Evolutionary conservation across 371 early-diverging fungal genomes (phyloP), one percentile per base, ranked within the genome.

Genomic region (Mucor irregularis): DNA sequence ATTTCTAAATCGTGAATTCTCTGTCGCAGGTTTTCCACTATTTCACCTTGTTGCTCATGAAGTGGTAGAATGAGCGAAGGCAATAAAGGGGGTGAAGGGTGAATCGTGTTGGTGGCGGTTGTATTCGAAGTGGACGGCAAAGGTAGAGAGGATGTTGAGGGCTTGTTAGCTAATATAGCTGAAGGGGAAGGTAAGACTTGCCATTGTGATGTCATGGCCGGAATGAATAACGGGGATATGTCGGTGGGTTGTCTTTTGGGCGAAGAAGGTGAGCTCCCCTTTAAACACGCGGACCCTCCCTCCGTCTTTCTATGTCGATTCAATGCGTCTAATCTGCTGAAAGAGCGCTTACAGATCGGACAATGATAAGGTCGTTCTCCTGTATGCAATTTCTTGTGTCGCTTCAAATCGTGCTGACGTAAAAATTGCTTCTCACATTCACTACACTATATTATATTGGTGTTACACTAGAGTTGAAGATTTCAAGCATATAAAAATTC

Each of bases 381-480:
- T 10, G 90, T 88, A 56, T 91, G 91, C 24, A 88, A 61, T 51
- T 86, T 82, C 68, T 84, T 80, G 62, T 90, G 90, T 37, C 90
- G 72, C 70, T 88, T 88, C 43, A 90, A 65, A 64, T 90, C 90
- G 66, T 90, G 90, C 33, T 85, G 82, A 0, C 90, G 73, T 42
- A 87, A 74, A 63, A 90, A 90, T 26, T 65, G 71, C 24, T 72
- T 71, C 24, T 58, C 54, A 34, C 78, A 78, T 5, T 67, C 71
- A 33, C 58, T 58, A 42, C 78, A 78, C 74, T 76, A 66, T 5
- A 25, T 42, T 45, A 17, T 30, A 30, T 21, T n/a, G n/a, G n/a
- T 33, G 11, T 38, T n/a, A 40, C 7, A 25, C 33, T 14, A 3
- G 17, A 24, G 25, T 24, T 11, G 2, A 33, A 11, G n/a, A 26